Conservation (phyloP, 768 basidiomycete species). For the Russula lepida region DNA sequence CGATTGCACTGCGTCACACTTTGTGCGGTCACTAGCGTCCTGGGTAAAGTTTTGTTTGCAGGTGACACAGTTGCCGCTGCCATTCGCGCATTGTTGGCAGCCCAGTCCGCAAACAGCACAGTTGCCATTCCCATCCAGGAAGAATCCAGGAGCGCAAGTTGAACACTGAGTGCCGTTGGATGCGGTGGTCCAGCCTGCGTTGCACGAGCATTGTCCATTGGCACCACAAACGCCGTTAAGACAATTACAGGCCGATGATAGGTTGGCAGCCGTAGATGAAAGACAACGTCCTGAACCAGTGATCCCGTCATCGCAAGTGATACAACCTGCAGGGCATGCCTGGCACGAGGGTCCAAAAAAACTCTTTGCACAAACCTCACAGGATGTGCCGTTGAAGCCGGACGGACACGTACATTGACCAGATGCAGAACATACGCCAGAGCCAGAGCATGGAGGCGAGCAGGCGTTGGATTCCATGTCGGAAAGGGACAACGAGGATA, state of each 20-base stretch:
- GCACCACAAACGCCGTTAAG: slow-evolving; percentile 67
- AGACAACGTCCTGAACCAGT: slow-evolving; percentile 71
- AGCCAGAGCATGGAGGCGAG: slow-evolving; percentile 64
- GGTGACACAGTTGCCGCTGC: slow-evolving; percentile 59
- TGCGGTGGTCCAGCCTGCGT: slow-evolving; percentile 64
- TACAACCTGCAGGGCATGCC: slow-evolving; percentile 61
- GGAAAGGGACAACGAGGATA: slow-evolving; percentile 46
- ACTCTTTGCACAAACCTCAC: slow-evolving; percentile 66
- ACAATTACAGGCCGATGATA: slow-evolving; percentile 69
- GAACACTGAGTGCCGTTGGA: slow-evolving; percentile 71
- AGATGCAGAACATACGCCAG: slow-evolving; percentile 60
- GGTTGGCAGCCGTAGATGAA: slow-evolving; percentile 37
- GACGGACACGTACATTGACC: slow-evolving; percentile 65
- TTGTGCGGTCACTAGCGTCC: slow-evolving; percentile 54
- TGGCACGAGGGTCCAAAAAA: slow-evolving; percentile 71
- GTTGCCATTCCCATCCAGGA: slow-evolving; percentile 65
- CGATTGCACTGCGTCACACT: slow-evolving; percentile 48
- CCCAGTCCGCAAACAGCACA: slow-evolving; percentile 60
- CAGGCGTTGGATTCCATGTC: slow-evolving; percentile 69
- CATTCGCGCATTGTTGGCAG: slow-evolving; percentile 60
- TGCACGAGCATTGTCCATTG: slow-evolving; percentile 66
- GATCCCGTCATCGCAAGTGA: slow-evolving; percentile 69
- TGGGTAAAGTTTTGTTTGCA: slow-evolving; percentile 68
- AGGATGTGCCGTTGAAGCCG: slow-evolving; percentile 71
- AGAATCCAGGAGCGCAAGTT: slow-evolving; percentile 68